phyloP scores from a whole-genome alignment of 2,329 filamentous ascomycete genomes.

The Sporothrix pseudoabietina region DNA sequence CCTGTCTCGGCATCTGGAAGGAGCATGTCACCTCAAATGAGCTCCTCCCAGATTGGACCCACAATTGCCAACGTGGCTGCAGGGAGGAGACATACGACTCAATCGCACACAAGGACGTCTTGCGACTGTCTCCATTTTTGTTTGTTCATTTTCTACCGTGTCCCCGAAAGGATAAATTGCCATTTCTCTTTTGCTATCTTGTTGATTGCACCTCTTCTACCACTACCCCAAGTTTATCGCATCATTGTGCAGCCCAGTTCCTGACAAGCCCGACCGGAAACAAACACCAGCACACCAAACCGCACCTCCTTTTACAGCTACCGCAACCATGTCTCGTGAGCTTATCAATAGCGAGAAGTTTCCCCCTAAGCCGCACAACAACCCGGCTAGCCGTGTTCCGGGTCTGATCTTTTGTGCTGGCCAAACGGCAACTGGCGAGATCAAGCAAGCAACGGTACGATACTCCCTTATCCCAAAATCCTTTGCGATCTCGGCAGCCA shows the following conservation, averaged over 20 bases:
- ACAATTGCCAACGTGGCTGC: not conserved
- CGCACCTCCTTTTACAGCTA: not conserved
- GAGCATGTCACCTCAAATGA: not conserved
- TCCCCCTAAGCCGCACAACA: constrained; percentile 51
- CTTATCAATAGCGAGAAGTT: constrained; percentile 52
- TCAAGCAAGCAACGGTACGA: constrained; percentile 50
- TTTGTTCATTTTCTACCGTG: not conserved
- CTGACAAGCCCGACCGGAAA: not conserved
- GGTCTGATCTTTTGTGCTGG: constrained; percentile 52
- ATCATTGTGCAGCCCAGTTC: not conserved
- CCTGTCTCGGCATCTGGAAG: not conserved
- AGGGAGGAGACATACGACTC: not conserved
- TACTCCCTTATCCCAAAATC: too few species aligned
- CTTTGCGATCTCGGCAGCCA: too few species aligned
- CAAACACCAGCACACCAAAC: not conserved
- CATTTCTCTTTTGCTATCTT: not conserved
- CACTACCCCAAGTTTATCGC: not conserved
- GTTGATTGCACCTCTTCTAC: not conserved
- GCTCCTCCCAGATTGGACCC: constrained; percentile 16
- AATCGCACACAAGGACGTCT: not conserved
- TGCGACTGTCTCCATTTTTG: not conserved
- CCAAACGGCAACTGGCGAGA: constrained; percentile 53
- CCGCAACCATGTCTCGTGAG: constrained; percentile 47
- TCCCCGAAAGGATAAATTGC: not conserved
- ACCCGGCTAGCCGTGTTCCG: constrained; percentile 48